Conservation (phyloP, 352 stramenopile species). For the Albugo candida region DNA sequence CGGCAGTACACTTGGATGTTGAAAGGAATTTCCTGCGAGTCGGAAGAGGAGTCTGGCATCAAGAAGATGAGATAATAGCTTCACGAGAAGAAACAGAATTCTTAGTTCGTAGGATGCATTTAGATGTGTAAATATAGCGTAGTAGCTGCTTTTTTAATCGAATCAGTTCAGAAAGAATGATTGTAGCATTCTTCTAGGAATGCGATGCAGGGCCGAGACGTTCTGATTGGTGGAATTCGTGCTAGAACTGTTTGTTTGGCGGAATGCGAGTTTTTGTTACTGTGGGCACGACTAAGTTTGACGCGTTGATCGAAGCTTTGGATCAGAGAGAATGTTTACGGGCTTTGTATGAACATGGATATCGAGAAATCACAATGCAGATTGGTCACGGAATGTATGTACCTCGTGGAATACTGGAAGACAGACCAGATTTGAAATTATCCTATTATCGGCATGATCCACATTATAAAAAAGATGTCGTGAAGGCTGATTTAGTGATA, state of each 20-base stretch:
- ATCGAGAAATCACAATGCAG: constrained; percentile 46
- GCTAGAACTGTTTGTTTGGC: neutral
- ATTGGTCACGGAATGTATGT: constrained; percentile 55
- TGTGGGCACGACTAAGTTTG: constrained; percentile 89
- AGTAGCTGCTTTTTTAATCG: too few species aligned
- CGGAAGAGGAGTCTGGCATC: neutral
- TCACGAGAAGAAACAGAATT: too few species aligned
- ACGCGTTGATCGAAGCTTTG: constrained; percentile 64
- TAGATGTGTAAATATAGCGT: too few species aligned
- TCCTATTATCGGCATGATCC: constrained; percentile 80
- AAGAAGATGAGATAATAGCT: too few species aligned
- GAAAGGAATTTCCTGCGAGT: neutral
- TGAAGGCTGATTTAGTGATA: constrained; percentile 81
- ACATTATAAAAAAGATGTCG: constrained; percentile 82
- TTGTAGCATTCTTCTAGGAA: too few species aligned
- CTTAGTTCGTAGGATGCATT: too few species aligned
- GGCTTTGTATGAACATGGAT: constrained; percentile 30
- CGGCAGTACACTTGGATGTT: constrained; percentile 66
- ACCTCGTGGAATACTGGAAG: constrained; percentile 9
- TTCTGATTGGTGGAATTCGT: too few species aligned
- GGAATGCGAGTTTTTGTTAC: constrained; percentile 68
- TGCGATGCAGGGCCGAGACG: too few species aligned
- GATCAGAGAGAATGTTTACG: constrained; percentile 35
- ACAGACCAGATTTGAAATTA: constrained; percentile 19
- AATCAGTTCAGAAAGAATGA: too few species aligned